Conservation (phyloP, 2,329 filamentous ascomycete species). For the Ophioceras dolichostomum region DNA sequence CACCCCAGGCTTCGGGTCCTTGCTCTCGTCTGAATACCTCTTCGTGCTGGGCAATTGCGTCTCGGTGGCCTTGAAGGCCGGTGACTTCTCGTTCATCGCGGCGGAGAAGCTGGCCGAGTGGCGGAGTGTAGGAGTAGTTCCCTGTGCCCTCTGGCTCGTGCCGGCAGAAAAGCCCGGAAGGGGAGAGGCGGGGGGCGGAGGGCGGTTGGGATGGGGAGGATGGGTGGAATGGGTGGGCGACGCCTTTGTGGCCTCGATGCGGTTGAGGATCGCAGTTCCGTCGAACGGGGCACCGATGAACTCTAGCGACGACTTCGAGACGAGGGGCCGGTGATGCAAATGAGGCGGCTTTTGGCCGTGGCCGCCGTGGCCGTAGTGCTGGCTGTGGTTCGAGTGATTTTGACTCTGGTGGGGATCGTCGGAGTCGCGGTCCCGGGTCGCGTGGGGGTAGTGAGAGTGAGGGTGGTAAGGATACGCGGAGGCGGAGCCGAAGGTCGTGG, state of each 20-base stretch:
- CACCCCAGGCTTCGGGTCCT: slow-evolving; percentile 45
- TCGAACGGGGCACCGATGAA: slow-evolving; percentile 55
- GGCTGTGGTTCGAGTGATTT: slow-evolving; percentile 3
- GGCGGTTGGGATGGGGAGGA: slow-evolving; percentile 11
- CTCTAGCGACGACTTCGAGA: slow-evolving; percentile 39
- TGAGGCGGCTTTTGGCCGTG: slow-evolving; percentile 7
- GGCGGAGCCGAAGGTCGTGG: slow-evolving; percentile 4
- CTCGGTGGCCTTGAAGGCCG: slow-evolving; percentile 27
- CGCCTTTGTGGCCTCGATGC: slow-evolving; percentile 41
- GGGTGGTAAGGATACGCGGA: too few relatives aligned
- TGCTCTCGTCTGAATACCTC: slow-evolving; percentile 68
- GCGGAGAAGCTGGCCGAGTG: slow-evolving; percentile 53
- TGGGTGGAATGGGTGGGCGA: slow-evolving; percentile 8
- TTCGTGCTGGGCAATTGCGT: slow-evolving; percentile 45
- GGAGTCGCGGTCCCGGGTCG: slow-evolving; percentile 9
- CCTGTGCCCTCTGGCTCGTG: slow-evolving; percentile 29
- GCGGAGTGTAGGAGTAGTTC: slow-evolving; percentile 39
- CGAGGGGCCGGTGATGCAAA: slow-evolving; percentile 23
- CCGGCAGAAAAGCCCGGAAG: slow-evolving; percentile 12
- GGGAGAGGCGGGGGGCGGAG: slow-evolving; percentile 8
- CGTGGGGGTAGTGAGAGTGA: slow-evolving; percentile 2
- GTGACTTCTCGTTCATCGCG: slow-evolving; percentile 35
- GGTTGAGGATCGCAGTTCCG: slow-evolving; percentile 47
- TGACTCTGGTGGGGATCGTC: slow-evolving; percentile 7
- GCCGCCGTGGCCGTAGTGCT: slow-evolving; percentile 13